Base-by-base conservation (phyloP, 345 rosid species). In the Xanthoceras sorbifolium region DNA sequence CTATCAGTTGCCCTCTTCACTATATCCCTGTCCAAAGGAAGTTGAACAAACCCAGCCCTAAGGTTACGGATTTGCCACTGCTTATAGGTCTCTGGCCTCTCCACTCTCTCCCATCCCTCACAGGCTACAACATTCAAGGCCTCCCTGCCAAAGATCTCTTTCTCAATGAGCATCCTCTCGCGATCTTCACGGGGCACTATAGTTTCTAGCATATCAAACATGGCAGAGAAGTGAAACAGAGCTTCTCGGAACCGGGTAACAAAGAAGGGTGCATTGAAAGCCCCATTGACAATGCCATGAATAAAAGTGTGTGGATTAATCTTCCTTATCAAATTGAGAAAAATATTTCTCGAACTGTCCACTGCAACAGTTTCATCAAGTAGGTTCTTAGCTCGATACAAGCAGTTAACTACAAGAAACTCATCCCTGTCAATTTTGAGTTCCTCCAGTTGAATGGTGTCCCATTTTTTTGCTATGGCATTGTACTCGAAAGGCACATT, bases 31-130 rank as follows among this genome's bases (percentile, higher is more conserved):
- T 87, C 85, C 63, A 96, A 86, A 8, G 97, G 89, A 59, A 84
- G 84, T 80, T 85, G 90, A 78, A 86, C 82, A 73, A 96, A 88
- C 44, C 99, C 98, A 36, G 97, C 94, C 78, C 97, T 90, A 75
- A 79, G 81, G 60, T 83, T 85, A 67, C 99, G 84, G 26, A 76
- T 83, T 14, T 92, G 97, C 98, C 98, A 93, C 82, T 96, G 99
- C 90, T 93, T 96, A 84, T 91, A 89, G 1, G 94, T 90, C 82
- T 95, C 98, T 0, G 99, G 98, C 84, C 99, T 88, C 87, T 92
- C 99, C 63, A 91, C 92, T 87, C 99, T 89, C 69, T 93, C 99
- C 91, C 86, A 80, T 6, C 97, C 92, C 87, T 96, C 99, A 9
- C 97, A 96, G 0, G 99, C 98, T 44, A 93, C 81, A 23, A 86